Conservation (phyloP, 305 asterid genomes). For the Rubia occidens region DNA sequence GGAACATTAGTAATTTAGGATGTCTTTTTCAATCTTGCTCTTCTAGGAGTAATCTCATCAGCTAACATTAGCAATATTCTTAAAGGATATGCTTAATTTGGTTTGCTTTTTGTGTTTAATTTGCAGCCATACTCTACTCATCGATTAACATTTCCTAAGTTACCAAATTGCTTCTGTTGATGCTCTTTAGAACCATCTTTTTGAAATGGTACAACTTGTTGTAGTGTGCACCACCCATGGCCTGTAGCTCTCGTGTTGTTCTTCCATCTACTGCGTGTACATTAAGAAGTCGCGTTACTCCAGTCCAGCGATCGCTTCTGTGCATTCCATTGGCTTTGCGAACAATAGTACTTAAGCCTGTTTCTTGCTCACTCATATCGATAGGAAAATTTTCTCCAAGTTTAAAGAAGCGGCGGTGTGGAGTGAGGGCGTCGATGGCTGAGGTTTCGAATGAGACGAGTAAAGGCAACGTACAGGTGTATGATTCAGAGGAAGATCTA, state of each 20-base stretch:
- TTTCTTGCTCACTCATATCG: slow-evolving; percentile 17
- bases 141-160: too few relatives aligned
- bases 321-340: slow-evolving; percentile 23
- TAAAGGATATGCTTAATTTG: too few relatives aligned
- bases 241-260: slow-evolving; percentile 25
- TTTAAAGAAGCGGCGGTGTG: slow-evolving; percentile 7
- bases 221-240: slow-evolving; percentile 25
- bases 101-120: too few relatives aligned
- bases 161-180: neutral
- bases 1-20: too few relatives aligned
- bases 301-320: slow-evolving; percentile 21
- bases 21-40: too few relatives aligned
- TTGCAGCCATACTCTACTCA: too few relatives aligned
- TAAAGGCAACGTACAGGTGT: slow-evolving; percentile 39
- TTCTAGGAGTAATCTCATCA: too few relatives aligned
- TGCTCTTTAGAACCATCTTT: neutral
- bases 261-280: slow-evolving; percentile 24
- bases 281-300: slow-evolving; percentile 17
- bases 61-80: too few relatives aligned
- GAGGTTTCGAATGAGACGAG: slow-evolving; percentile 33
- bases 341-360: slow-evolving; percentile 15
- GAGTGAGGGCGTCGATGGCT: slow-evolving; percentile 37
- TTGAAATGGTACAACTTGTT: neutral
- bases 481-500: slow-evolving; percentile 66
- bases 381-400: slow-evolving; percentile 10